Base-by-base conservation (phyloP, 495 filamentous ascomycete genomes). In the Paragyromitra xinjiangensis region DNA sequence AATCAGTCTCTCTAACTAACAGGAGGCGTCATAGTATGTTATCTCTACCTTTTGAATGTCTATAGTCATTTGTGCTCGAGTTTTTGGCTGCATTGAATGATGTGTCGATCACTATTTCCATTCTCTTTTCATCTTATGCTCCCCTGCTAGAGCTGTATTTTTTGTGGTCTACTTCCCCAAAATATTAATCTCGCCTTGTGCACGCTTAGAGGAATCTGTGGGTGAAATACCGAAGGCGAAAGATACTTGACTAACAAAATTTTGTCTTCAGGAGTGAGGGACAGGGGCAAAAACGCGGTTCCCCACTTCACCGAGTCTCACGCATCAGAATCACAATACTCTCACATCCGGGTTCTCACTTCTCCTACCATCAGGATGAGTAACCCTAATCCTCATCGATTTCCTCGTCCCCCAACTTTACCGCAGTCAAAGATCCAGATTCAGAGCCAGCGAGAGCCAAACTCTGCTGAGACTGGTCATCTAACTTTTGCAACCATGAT, bases 351-450 rank as follows among this genome's bases (percentile, higher is more conserved):
- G 5, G 16, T 16, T 16, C 53, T 75, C 9, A 26, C 65, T 29
- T 64, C 68, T 48, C 9, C 40, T 42, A 42, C 37, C n/a, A 56
- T 37, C 16, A 58, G 61, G 8, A 77, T 77, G 74, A 61, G 24
- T 9, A 58, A 39, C 55, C 39, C 24, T 50, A 77, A 77, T 40
- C 74, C 74, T 42, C 74, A 77, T 59, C 69, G 74, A 34, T 73
- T 77, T n/a, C 69, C 74, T 29, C 74, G 74, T 29, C 69, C 62
- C 34, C 69, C 69, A 39, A 73, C 74, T 12, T 64, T 77, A 9
- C 74, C 74, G 3, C 61, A 77, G 69, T 65, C 74, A 6, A 77
- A 73, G 40, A 73, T 77, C 34, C 74, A 77, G 69, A 66, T 73
- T 6, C 61, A 77, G 45, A 51, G 40, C 34, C 74, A 73, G 24